These are phyloP conservation scores for Carex kokanica DNA, from an alignment of 176 grass and related monocot genomes.

Conservation along the genomic window DNA sequence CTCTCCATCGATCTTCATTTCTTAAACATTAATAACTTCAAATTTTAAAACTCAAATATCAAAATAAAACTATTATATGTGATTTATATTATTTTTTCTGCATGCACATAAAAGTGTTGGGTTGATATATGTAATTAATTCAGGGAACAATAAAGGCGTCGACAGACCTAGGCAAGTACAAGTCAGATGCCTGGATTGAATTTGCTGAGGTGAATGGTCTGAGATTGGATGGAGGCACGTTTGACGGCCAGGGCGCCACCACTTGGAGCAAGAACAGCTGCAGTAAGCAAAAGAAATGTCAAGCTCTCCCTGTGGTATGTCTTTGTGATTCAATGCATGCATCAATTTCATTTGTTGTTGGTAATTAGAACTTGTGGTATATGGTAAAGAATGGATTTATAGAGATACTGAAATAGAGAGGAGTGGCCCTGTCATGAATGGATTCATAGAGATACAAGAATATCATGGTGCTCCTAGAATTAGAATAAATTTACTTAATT, in stretches of 20 bases:
- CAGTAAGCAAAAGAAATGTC: slow-evolving; percentile 52
- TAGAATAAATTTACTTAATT: neutral
- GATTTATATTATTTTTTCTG: no score
- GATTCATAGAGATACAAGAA: neutral
- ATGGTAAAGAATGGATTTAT: neutral
- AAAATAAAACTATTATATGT: no score
- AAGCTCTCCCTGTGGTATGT: slow-evolving; percentile 59
- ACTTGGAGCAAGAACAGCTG: slow-evolving; percentile 68
- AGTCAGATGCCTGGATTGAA: slow-evolving; percentile 49
- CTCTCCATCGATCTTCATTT: no score
- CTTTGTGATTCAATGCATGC: neutral
- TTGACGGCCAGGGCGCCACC: slow-evolving; percentile 62
- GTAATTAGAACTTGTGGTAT: neutral
- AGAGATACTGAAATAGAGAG: no score
- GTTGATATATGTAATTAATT: neutral
- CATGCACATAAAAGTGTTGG: no score
- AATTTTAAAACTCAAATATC: no score
- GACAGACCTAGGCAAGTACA: slow-evolving; percentile 44
- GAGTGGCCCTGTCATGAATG: neutral
- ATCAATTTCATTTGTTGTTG: neutral
- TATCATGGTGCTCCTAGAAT: neutral
- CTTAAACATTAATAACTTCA: no score
- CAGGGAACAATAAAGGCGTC: slow-evolving; percentile 40
- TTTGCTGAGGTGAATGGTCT: slow-evolving; percentile 42
- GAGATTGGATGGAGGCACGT: slow-evolving; percentile 36